Evolutionary conservation across 108 stramenopile species (phyloP).

Genomic region (Nitzschia sp.): DNA sequence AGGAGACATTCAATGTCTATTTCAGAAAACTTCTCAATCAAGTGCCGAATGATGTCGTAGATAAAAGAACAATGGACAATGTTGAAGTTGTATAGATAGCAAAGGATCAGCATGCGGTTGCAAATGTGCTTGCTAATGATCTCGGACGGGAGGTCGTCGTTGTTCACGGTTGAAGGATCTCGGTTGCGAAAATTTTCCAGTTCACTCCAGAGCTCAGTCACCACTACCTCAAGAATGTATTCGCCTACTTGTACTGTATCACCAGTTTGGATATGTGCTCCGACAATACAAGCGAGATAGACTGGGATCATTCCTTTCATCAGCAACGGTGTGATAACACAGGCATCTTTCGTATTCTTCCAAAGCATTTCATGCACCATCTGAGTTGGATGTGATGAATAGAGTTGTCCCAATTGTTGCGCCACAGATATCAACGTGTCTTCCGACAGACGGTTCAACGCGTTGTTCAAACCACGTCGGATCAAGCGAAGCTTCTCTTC

Average conservation of each 20-base stretch:
- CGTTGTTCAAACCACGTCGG: conserved; percentile 79
- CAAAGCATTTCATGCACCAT: conserved; percentile 74
- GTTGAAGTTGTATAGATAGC: conserved; percentile 91
- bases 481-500: conserved; percentile 39
- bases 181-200: conserved; percentile 27
- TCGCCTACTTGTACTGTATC: conserved; percentile 79
- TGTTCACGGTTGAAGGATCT: conserved; percentile 6
- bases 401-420: conserved; percentile 58
- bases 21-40: conserved; percentile 81
- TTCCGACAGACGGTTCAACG: conserved; percentile 91
- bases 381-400: conserved; percentile 50
- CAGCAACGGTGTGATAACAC: conserved; percentile 59
- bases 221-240: conserved; percentile 64
- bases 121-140: conserved; percentile 63
- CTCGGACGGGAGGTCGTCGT: conserved; percentile 16
- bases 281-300: conserved; percentile 72
- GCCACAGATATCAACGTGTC: conserved; percentile 87
- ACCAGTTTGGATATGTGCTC: conserved; percentile 80
- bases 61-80: conserved; percentile 89
- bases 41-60: conserved; percentile 86
- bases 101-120: conserved; percentile 86
- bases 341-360: conserved; percentile 71
- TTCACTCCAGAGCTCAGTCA: conserved; percentile 53
- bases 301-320: conserved; percentile 87
- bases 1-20: conserved; percentile 88